A percentile compares a stretch with the other conserved stretches of the same genome.
These are phyloP conservation scores for Coleophoma cylindrospora DNA, from an alignment of 2,329 filamentous ascomycete species.

Conservation along the genomic window DNA sequence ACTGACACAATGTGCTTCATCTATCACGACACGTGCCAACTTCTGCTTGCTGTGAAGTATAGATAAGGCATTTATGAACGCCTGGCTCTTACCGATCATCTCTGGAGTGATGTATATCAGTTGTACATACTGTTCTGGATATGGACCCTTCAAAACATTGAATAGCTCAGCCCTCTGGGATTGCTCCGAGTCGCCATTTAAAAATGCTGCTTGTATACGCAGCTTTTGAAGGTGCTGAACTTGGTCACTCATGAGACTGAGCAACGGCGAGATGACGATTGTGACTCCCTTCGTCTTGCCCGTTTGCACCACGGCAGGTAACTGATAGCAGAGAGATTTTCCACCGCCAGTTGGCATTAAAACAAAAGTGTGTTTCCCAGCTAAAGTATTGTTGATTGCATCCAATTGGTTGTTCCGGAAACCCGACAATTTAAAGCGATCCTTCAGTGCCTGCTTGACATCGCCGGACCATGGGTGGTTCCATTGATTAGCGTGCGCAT, in stretches of 20 bases:
- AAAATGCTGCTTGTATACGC: constrained; percentile 71
- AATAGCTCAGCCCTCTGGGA: constrained; percentile 60
- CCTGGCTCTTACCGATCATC: constrained; percentile 81
- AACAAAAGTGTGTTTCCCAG: constrained; percentile 86
- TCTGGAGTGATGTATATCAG: constrained; percentile 94
- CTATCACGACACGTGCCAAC: constrained; percentile 88
- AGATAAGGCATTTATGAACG: constrained; percentile 61
- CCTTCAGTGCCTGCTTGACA: constrained; percentile 73
- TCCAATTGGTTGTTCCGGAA: constrained; percentile 92
- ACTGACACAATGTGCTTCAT: constrained; percentile 98
- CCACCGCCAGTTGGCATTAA: constrained; percentile 97
- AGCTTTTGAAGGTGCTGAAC: constrained; percentile 74
- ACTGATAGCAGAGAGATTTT: constrained; percentile 94
- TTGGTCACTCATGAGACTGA: constrained; percentile 97
- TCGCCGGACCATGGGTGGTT: constrained; percentile 79
- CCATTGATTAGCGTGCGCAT: constrained; percentile 47
- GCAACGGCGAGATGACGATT: constrained; percentile 86
- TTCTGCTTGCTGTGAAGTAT: constrained; percentile 64
- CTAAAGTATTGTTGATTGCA: constrained; percentile 89
- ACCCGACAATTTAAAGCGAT: constrained; percentile 77
- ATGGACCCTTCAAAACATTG: constrained; percentile 47
- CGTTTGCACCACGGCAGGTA: constrained; percentile 77
- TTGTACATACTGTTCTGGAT: constrained; percentile 74
- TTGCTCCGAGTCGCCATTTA: constrained; percentile 69
- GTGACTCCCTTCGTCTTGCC: constrained; percentile 84